Base-by-base conservation (phyloP, 176 grass and related monocot genomes). In the Echinochloa phyllopogon region DNA sequence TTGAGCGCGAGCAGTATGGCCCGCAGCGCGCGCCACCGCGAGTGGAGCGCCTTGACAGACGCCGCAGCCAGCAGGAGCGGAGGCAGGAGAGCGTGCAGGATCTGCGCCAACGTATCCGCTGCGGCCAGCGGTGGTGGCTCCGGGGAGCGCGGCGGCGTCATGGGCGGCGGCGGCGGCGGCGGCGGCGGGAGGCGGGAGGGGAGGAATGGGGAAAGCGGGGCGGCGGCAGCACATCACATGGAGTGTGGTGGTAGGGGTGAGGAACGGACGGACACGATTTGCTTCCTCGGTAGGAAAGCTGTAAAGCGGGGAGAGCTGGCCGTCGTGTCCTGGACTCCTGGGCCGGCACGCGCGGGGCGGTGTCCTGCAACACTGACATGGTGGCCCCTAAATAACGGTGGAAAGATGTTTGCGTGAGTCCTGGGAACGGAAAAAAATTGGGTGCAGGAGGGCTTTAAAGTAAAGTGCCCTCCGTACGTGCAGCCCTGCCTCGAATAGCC, bases 21-120 rank as follows among this genome's bases (percentile, higher is more conserved):
- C 51, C 92, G 89, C 55, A 97, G 78, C 82, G 87, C 62, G 47
- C 87, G 91, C 94, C 94, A 97, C 17, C 89, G 87, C 20, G 80
- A 77, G 77, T 90, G 87, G 64, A 97, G 86, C 21, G 82, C 89
- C 74, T 77, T 93, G 78, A 87, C 91, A 38, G 91, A 94, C 25
- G 85, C 69, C 24, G 89, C 82, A 8, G 82, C 82, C 6, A 81
- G 39, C 44, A 97, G 87, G 65, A 97, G 82, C 51, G 85, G 53
- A 21, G 91, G 91, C 50, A 96, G 88, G 75, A 96, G 86, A 14
- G 61, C 75, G 21, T 70, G 88, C 65, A 90, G 63, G 78, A 97
- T 92, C 82, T 90, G 82, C 16, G 61, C 85, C 47, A 94, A 89
- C 68, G 74, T 80, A 64, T 90, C 93, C 20, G 83, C 41, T 4